These are phyloP conservation scores for Isatis lusitanica DNA, from an alignment of 441 rosid genomes.

Conservation along the genomic window DNA sequence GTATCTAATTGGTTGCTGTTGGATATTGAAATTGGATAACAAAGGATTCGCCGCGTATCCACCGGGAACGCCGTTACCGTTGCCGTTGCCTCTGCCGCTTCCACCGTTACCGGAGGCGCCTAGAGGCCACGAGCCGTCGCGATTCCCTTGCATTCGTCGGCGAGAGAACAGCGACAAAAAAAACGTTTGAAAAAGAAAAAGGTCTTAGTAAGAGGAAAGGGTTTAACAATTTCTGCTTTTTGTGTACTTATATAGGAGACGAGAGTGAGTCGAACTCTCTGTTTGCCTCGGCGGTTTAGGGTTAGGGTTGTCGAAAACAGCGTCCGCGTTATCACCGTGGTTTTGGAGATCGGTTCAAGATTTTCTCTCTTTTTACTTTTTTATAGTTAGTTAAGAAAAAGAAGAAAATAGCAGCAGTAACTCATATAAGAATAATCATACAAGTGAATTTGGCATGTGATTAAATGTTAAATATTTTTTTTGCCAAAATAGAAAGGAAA, in stretches of 20 bases:
- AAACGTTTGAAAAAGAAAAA: not conserved
- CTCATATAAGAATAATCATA: too few species aligned
- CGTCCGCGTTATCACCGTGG: too few species aligned
- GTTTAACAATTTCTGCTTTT: constrained; percentile 1
- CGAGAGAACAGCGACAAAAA: not conserved
- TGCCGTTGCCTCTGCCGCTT: constrained; percentile 39
- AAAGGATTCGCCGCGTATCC: constrained; percentile 24
- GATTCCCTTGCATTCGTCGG: constrained; percentile 50
- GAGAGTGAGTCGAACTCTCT: not conserved
- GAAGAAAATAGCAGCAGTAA: too few species aligned
- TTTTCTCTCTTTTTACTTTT: too few species aligned
- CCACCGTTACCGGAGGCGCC: constrained; percentile 38
- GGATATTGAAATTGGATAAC: constrained; percentile 38
- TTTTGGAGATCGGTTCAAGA: too few species aligned
- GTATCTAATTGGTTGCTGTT: constrained; percentile 41
- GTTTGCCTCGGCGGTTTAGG: not conserved
- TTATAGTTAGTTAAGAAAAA: too few species aligned
- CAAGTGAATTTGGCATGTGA: too few species aligned
- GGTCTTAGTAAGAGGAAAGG: not conserved
- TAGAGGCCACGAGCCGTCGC: constrained; percentile 38
- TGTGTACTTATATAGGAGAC: not conserved
- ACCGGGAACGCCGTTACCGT: constrained; percentile 34
- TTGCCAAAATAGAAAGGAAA: too few species aligned
- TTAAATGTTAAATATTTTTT: too few species aligned
- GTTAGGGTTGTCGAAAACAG: not conserved